Base-by-base conservation (phyloP, 495 filamentous ascomycete genomes). In the Daldinia caldariorum region DNA sequence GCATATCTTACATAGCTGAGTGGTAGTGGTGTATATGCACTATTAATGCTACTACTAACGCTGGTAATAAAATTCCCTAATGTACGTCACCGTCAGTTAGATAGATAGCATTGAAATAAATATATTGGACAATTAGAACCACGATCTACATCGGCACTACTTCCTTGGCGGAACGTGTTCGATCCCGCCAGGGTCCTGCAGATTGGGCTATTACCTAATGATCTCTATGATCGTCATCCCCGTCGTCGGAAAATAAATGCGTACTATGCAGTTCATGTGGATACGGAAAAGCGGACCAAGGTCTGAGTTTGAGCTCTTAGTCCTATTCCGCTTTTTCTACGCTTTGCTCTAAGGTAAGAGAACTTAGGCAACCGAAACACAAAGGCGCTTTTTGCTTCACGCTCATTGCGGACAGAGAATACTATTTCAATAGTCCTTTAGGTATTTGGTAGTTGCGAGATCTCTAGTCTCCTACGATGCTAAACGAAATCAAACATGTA, bases 161-260 rank as follows among this genome's bases (percentile, higher is more conserved):
- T 34, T 31, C 5, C 60, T 69, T 63, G 53, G 60, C 49, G 67
- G 67, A 64, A 61, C 39, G 13, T 31, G 20, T 49, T 58, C 34
- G 34, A 62, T 22, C 68, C 66, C 62, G 68, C 58, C 62, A 62
- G 58, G 58, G 51, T 7, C 64, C 31, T 20, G 3, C 18, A 16
- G 49, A n/a, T 22, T 58, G 38, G 38, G 35, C 29, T 53, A 68
- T 68, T 68, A 62, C 58, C 47, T 68, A 68, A 68, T 53, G 58
- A 62, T 68, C 65, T 62, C 32, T 68, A 34, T 14, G 65, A 68
- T 68, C 65, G 58, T 43, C 58, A 38, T 12, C 16, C 39, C 65
- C 65, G 50, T 67, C 49, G 32, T 62, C 65, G 65, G 65, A 62
- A 20, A 67, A 67, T 67, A 67, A 61, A 14, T 9, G 57, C 39